Base-by-base conservation (phyloP, 345 rosid species). In the Citrus maxima region DNA sequence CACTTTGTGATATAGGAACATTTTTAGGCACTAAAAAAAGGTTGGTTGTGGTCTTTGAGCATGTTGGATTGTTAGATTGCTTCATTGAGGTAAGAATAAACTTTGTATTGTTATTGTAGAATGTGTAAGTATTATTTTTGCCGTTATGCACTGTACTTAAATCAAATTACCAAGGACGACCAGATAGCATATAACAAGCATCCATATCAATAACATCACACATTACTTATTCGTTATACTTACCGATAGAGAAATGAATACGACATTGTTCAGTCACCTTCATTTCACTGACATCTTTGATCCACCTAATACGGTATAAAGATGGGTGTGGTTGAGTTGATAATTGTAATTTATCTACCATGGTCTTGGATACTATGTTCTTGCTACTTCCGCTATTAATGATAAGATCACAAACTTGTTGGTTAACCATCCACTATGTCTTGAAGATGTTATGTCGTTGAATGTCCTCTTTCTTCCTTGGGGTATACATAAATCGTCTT, bases 401-500 rank as follows among this genome's bases (percentile, higher is more conserved):
- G 2, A 80, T 65, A 12, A 70, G 30, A 35, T 72, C n/a, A 21
- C 9, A 70, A 0, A 55, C 0, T 0, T 21, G 7, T 0, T 14
- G 24, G 1, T 51, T 80, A 3, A 80, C 16, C 1, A 3, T 49
- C 18, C 3, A 40, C 2, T 2, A 0, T 40, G 13, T 40, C 13
- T 40, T 10, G 4, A 40, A 40, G 3, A 40, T 40, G 49, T 40
- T 40, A 10, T 40, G 13, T 40, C 35, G 34, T n/a, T 18, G 2
- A 7, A 55, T 68, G 3, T 66, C 21, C 5, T 69, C 24, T 6
- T 78, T 62, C 42, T 12, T 32, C 27, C 0, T 1, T 0, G 0
- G 0, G 6, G 59, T 62, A 13, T 35, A 30, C 5, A 56, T 32
- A 0, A 56, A 2, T 2, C 24, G 0, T 6, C 6, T 4, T 21